Base-by-base conservation (phyloP, 192 early-diverging fungal species). In the Rhizoclosmatium globosum region DNA sequence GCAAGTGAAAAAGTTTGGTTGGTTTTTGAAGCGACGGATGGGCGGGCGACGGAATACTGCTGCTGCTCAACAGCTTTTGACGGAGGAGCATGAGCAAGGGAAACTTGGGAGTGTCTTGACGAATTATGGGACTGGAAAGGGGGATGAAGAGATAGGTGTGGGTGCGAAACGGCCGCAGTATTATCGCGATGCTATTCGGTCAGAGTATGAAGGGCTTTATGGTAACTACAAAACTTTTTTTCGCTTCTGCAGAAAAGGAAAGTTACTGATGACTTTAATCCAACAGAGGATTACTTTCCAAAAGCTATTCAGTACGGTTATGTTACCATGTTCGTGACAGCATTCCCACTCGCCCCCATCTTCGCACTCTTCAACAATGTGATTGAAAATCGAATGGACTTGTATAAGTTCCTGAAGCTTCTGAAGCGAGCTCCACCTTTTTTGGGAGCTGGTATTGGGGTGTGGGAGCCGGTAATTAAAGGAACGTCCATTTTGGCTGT, bases 221-320 rank as follows among this genome's bases (percentile, higher is more conserved):
- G 58, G 31, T 31, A 31, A 31, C 31, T 31, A 31, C 31, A 31
- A n/a, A 31, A 31, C 31, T 0, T 31, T 31, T 31, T 31, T 31
- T 31, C 31, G 31, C 31, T 31, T 0, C 31, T 31, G 31, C 31
- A 31, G 31, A 31, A 31, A 31, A 31, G 31, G 31, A 31, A 31
- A 31, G 31, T 31, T 31, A 31, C 31, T 31, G 31, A 31, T 31
- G 31, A 31, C 31, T 0, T 31, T 31, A 0, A 31, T 31, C 31
- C 31, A 31, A 31, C 31, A 31, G 31, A 68, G 23, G 72, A 71
- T 77, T 48, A 59, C 48, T 72, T 43, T 44, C 45, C 31, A 43
- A 69, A 78, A 72, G 87, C 92, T 3, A 79, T 92, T 42, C 88
- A 93, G 81, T 92, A 91, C 86, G 93, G 92, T 9, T 94, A 89